Base-by-base conservation (phyloP, 345 rosid genomes). In the Leavenworthia alabamica region DNA sequence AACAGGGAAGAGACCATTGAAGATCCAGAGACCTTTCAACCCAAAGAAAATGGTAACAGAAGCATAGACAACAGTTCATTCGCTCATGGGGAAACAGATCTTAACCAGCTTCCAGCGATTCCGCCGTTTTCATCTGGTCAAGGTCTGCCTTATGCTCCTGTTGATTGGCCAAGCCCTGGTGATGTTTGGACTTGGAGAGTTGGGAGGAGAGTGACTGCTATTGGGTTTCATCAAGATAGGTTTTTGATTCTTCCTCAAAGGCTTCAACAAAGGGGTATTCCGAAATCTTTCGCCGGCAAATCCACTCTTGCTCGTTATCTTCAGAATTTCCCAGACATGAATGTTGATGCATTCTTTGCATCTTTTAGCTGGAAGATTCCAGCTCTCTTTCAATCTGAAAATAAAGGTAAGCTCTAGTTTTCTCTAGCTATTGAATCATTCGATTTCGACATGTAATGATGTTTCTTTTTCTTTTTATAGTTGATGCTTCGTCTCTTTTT, bases 351-450 rank as follows among this genome's bases (percentile, higher is more conserved):
- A 0, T 89, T 89, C 77, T 86, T 89, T 70, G 69, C 81, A 0
- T 86, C 93, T 8, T 92, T 92, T 81, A 70, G 67, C 76, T 92
- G 98, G 98, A 92, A 70, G 71, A 47, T 92, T 42, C 96, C 96
- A 6, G 75, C 90, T 45, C 65, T 71, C 60, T 56, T 74, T 64
- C 65, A 57, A 8, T 20, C 53, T 24, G 68, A 68, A 12, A 59
- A 49, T 44, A 75, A 73, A 69, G 90, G 90, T 83, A 48, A 14
- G 20, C 8, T 59, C 8, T n/a, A 3, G 4, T 7, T 17, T n/a
- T 20, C 10, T 43, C 23, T 43, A 28, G 14, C n/a, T 44, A 19
- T 40, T 51, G 16, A 37, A 46, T 6, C 3, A 42, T 19, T 31
- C 8, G n/a, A 4, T 42, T 42, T 31, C 2, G 28, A 22, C 45